Conservation (phyloP, 1,284 basidiomycete species). For the Ustilago nuda region DNA sequence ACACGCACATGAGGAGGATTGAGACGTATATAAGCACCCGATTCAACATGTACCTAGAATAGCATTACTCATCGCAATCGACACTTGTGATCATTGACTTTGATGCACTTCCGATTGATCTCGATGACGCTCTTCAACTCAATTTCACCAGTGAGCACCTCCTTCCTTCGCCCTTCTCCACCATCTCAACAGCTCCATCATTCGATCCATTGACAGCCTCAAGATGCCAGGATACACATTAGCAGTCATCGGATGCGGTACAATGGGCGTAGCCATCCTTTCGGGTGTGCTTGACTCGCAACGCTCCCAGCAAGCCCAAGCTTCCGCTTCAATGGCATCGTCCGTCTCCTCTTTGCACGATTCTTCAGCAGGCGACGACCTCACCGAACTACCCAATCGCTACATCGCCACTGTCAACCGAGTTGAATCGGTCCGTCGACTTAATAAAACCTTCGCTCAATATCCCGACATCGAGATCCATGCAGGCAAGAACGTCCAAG, state of each 20-base stretch:
- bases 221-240: slow-evolving; percentile 59
- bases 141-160: background rate
- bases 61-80: too few species aligned
- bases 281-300: slow-evolving; percentile 80
- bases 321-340: slow-evolving; percentile 32
- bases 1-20: background rate
- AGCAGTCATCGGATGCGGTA: slow-evolving; percentile 78
- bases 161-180: background rate
- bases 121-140: background rate
- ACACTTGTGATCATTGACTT: too few species aligned
- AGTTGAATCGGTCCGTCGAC: slow-evolving; percentile 79
- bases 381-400: slow-evolving; percentile 75
- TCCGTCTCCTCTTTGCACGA: slow-evolving; percentile 37
- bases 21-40: too few species aligned
- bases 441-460: slow-evolving; percentile 75
- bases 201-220: too few species aligned
- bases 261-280: slow-evolving; percentile 96
- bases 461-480: slow-evolving; percentile 76
- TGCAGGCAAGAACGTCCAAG: slow-evolving; percentile 78
- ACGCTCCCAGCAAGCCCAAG: slow-evolving; percentile 29
- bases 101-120: too few species aligned
- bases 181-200: background rate
- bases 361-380: slow-evolving; percentile 44
- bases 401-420: slow-evolving; percentile 91
- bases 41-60: too few species aligned